Evolutionary conservation across 495 filamentous ascomycete genomes (phyloP), one percentile per base, ranked within the genome.

Genomic region (Venustampulla echinocandica): DNA sequence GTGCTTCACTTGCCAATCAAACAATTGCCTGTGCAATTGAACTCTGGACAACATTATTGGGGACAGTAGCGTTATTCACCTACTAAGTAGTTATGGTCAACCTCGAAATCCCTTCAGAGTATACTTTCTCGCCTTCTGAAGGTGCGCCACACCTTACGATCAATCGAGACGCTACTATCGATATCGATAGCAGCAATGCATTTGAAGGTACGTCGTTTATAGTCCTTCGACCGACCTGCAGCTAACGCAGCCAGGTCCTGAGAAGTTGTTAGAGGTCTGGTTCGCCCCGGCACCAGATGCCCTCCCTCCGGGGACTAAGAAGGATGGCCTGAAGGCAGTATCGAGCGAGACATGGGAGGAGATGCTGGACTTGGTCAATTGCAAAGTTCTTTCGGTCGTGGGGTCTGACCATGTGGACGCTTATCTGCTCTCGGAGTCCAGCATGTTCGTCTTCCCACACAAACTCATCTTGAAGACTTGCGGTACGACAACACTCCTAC

Each of bases 371-470:
- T 72, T 95, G 48, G 93, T 99, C 68, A 90, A 94, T 60, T 99
- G 93, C 80, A 93, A 97, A 64, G 89, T 99, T 36, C 79, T 99
- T 28, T 99, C 93, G 10, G 79, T 94, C 51, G 76, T 99, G 41
- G 80, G 89, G 56, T 94, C 90, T n/a, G 88, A 95, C 51, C 79
- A 93, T 65, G 82, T 96, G 46, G 93, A 99, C 63, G 93, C 93
- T 53, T 99, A 99, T 58, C 78, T 99, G 24, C 77, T 99, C 42
- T 97, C 92, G 42, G 93, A 99, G 67, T 97, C 93, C 15, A 97
- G 92, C 80, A 86, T 99, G 90, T 99, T 99, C 64, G 89, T 99
- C 54, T 99, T 94, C 64, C 89, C 89, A 18, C 92, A 99, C 77
- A 99, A 99, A 70, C 71, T 99, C 39, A 94, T 99, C 54, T 73